phyloP scores from a whole-genome alignment of 176 grass and related monocot species.

The Puya raimondii region DNA sequence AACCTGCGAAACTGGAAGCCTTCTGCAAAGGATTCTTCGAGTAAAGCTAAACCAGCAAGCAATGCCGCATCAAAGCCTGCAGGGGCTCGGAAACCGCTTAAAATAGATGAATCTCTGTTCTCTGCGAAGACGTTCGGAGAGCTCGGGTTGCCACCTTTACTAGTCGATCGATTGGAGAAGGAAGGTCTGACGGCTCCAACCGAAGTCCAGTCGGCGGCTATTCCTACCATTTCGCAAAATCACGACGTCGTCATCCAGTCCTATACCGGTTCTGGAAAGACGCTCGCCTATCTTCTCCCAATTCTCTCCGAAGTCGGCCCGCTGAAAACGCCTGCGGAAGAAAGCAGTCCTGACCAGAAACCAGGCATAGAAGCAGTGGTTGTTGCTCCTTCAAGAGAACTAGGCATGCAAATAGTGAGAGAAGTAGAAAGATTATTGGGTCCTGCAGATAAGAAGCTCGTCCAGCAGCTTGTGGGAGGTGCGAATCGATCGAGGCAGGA shows the following conservation, averaged over 20 bases:
- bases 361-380: conserved; percentile 73
- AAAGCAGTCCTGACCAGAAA: conserved; percentile 40
- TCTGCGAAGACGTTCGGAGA: conserved; percentile 79
- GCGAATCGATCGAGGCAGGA: conserved; percentile 85
- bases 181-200: conserved; percentile 63
- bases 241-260: conserved; percentile 85
- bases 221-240: conserved; percentile 64
- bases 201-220: conserved; percentile 74
- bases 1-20: conserved; percentile 25
- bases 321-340: conserved; percentile 38
- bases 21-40: conserved; percentile 26
- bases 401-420: conserved; percentile 91
- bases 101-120: conserved; percentile 72
- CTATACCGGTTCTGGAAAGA: conserved; percentile 85
- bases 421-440: conserved; percentile 76
- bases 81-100: conserved; percentile 32
- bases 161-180: conserved; percentile 50
- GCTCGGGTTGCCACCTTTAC: conserved; percentile 63
- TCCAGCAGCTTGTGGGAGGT: conserved; percentile 87
- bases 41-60: conserved; percentile 25
- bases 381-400: conserved; percentile 88
- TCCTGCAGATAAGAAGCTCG: conserved; percentile 62
- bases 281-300: conserved; percentile 74
- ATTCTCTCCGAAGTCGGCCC: conserved; percentile 78
- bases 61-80: neutral